Conservation (phyloP, 129 eudicot genomes). For the Chrysanthemum lavandulifolium region DNA sequence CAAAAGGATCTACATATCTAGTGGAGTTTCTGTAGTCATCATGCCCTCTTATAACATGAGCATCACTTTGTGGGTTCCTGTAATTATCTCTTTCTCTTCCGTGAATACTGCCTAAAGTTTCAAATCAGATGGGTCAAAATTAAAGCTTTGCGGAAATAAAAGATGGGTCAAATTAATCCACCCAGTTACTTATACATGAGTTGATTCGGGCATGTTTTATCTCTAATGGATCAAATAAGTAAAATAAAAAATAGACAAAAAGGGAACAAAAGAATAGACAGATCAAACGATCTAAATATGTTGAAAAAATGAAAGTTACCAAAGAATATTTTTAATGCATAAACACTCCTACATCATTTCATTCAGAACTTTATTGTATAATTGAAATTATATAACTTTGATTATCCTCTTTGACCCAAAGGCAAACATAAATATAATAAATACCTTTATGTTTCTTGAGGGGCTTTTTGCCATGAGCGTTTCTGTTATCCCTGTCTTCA, state of each 20-base stretch:
- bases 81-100: conserved; percentile 31
- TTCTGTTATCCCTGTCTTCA: conserved; percentile 30
- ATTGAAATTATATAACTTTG: not conserved
- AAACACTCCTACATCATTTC: not conserved
- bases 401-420: not conserved
- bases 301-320: not conserved
- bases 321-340: not conserved
- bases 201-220: not conserved
- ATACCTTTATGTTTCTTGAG: conserved; percentile 42
- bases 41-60: conserved; percentile 21
- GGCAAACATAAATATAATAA: not conserved
- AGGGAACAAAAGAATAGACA: not conserved
- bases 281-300: not conserved
- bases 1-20: conserved; percentile 29
- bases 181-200: conserved; percentile 7
- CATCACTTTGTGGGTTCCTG: conserved; percentile 29
- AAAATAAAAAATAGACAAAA: not conserved
- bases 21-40: conserved; percentile 22
- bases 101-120: conserved; percentile 30
- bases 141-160: too few species aligned
- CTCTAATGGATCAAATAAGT: not conserved
- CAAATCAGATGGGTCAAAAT: conserved; percentile 16
- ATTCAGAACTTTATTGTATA: not conserved
- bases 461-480: conserved; percentile 25
- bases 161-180: not conserved